phyloP scores from a whole-genome alignment of 306 rosid genomes.

The Quercus mongolica region DNA sequence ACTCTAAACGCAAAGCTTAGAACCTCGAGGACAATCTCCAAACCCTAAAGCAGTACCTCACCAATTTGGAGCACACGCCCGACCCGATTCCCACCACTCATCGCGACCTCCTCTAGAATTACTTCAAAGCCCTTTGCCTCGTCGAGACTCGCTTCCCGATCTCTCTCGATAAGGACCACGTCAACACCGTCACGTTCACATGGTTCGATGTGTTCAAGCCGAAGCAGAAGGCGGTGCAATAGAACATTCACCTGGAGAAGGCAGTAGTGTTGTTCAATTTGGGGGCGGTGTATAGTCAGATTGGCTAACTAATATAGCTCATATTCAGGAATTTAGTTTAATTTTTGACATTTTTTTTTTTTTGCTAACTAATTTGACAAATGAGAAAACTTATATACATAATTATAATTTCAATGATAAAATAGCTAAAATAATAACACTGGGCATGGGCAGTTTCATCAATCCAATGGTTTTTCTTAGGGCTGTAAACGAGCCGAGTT shows the following conservation, averaged over 20 bases:
- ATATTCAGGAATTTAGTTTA: too few species aligned
- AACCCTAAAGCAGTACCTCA: slow-evolving; percentile 73
- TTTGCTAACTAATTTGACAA: too few species aligned
- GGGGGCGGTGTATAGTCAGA: slow-evolving; percentile 88
- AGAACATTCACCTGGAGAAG: slow-evolving; percentile 92
- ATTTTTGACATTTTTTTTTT: too few species aligned
- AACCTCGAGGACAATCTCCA: slow-evolving; percentile 91
- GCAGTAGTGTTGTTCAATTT: slow-evolving; percentile 79
- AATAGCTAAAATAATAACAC: too few species aligned
- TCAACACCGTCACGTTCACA: slow-evolving; percentile 68
- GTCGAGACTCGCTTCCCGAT: slow-evolving; percentile 94
- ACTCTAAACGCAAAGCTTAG: slow-evolving; percentile 93
- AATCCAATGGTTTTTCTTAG: too few species aligned
- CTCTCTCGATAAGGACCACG: slow-evolving; percentile 75
- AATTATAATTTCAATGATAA: too few species aligned
- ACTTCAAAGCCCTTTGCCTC: slow-evolving; percentile 77
- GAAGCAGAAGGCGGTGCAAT: slow-evolving; percentile 80
- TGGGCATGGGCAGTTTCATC: too few species aligned
- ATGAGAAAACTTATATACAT: too few species aligned
- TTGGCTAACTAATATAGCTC: slow-evolving; percentile 39
- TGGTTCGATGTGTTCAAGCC: slow-evolving; percentile 91
- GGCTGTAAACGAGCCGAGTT: too few species aligned
- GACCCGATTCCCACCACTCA: slow-evolving; percentile 82
- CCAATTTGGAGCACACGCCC: slow-evolving; percentile 74
- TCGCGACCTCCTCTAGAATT: slow-evolving; percentile 59